These are phyloP conservation scores for Lagerstroemia speciosa DNA, from an alignment of 345 rosid species.

Conservation along the genomic window DNA sequence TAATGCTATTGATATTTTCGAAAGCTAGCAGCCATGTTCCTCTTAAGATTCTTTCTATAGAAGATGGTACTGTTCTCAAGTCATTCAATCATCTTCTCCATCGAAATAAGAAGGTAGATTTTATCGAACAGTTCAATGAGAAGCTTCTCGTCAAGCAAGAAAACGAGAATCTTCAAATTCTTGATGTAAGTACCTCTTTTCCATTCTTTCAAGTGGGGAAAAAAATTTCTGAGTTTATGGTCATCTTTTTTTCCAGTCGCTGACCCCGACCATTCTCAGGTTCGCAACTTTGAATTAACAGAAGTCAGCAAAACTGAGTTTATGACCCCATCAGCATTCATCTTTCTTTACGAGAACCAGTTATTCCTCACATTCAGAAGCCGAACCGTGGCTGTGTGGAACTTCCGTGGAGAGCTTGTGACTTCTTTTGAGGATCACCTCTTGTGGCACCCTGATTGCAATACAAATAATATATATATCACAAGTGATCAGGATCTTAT, in stretches of 20 bases:
- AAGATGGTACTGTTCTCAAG: slow-evolving; percentile 52
- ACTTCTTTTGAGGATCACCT: slow-evolving; percentile 59
- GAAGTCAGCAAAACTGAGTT: slow-evolving; percentile 45
- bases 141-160: slow-evolving; percentile 59
- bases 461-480: too few species aligned
- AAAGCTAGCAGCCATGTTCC: slow-evolving; percentile 39
- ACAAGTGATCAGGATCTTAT: slow-evolving; percentile 71
- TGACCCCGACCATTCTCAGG: slow-evolving; percentile 22
- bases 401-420: slow-evolving; percentile 56
- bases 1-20: slow-evolving; percentile 40
- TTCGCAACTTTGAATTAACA: slow-evolving; percentile 37
- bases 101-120: slow-evolving; percentile 55
- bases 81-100: slow-evolving; percentile 50
- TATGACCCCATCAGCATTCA: slow-evolving; percentile 48
- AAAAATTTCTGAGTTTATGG: not conserved
- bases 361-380: slow-evolving; percentile 45
- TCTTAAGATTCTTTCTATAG: slow-evolving; percentile 45
- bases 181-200: slow-evolving; percentile 32
- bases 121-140: slow-evolving; percentile 56
- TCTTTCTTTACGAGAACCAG: slow-evolving; percentile 48
- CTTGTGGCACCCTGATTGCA: too few species aligned
- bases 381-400: slow-evolving; percentile 70
- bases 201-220: not conserved
- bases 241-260: slow-evolving; percentile 1
- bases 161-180: slow-evolving; percentile 56